Percentiles rank a stretch among this genome's conserved stretches.
Conservation (phyloP, 1,284 basidiomycete genomes). For the Marasmius tenuissimus region DNA sequence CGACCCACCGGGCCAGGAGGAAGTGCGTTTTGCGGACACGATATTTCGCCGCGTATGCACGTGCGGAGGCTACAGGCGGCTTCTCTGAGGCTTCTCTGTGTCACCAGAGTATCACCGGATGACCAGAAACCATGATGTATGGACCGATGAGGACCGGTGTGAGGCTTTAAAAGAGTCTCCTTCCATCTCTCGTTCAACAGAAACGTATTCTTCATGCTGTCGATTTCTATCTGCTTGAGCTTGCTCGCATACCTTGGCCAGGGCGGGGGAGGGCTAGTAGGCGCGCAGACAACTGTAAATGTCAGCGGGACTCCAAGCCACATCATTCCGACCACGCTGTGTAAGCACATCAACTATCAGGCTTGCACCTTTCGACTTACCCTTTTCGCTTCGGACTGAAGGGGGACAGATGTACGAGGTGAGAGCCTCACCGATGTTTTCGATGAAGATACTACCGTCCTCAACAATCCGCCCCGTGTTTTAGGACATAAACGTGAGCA, state of each 20-base stretch:
- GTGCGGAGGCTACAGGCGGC: no score
- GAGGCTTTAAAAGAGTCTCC: not conserved
- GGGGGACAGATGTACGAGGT: constrained; percentile 61
- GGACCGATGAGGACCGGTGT: not conserved
- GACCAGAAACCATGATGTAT: not conserved
- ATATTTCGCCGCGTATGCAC: no score
- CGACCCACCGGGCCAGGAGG: no score
- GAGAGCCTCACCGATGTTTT: constrained; percentile 7
- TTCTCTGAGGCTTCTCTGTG: no score
- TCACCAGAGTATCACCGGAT: no score
- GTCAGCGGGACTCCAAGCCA: constrained; percentile 49
- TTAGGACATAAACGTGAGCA: constrained; percentile 56
- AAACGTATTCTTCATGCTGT: not conserved
- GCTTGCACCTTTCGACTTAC: not conserved
- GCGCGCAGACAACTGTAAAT: constrained; percentile 33
- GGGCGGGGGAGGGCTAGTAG: not conserved
- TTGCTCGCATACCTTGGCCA: no score
- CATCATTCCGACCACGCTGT: constrained; percentile 48
- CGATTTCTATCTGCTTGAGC: not conserved
- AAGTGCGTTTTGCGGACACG: no score
- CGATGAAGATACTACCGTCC: not conserved
- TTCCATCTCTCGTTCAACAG: no score
- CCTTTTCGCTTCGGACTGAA: constrained; percentile 19
- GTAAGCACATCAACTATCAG: constrained; percentile 30
- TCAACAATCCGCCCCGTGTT: not conserved